Evolutionary conservation across 2,329 filamentous ascomycete species (phyloP).

Genomic region (Scolecobasidium constrictum): DNA sequence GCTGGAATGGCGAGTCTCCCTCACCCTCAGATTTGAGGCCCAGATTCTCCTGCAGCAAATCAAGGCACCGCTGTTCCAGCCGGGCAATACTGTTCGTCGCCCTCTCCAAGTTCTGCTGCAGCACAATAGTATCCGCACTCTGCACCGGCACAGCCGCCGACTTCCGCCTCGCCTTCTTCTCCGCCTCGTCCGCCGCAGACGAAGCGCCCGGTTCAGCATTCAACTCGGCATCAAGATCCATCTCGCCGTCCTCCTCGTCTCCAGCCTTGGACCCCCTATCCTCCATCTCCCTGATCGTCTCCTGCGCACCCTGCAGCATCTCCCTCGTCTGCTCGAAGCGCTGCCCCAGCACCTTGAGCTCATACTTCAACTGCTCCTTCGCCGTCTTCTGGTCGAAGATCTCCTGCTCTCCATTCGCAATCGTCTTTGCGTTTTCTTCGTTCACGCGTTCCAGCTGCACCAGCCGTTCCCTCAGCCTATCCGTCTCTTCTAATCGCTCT

Average conservation of each 20-base stretch:
- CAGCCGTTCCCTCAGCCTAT: conserved; percentile 32
- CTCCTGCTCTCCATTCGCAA: conserved; percentile 39
- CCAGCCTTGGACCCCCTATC: conserved; percentile 31
- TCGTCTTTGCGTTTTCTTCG: conserved; percentile 38
- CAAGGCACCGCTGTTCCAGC: conserved; percentile 11
- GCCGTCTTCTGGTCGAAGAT: conserved; percentile 40
- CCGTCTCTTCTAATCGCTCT: conserved; percentile 33
- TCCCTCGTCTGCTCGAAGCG: conserved; percentile 37
- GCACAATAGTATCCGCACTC: conserved; percentile 7
- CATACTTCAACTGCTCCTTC: conserved; percentile 35
- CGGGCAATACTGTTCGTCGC: conserved; percentile 5
- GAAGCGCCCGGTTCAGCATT: conserved; percentile 15
- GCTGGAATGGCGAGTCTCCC: conserved; percentile 8
- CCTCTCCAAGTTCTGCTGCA: conserved; percentile 9
- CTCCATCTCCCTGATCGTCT: conserved; percentile 35
- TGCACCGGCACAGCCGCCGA: neutral
- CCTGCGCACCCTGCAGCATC: conserved; percentile 35
- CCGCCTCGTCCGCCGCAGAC: neutral
- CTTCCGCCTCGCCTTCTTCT: conserved; percentile 1
- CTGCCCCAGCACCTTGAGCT: conserved; percentile 34
- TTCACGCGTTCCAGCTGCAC: conserved; percentile 37
- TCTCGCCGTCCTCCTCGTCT: conserved; percentile 16
- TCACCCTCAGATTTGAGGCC: conserved; percentile 9
- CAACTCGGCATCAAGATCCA: conserved; percentile 30
- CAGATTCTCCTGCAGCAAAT: conserved; percentile 11